Evolutionary conservation across 2,329 filamentous ascomycete genomes (phyloP), one percentile per base, ranked within the genome.

Genomic region (Paraconiothyrium sp.): DNA sequence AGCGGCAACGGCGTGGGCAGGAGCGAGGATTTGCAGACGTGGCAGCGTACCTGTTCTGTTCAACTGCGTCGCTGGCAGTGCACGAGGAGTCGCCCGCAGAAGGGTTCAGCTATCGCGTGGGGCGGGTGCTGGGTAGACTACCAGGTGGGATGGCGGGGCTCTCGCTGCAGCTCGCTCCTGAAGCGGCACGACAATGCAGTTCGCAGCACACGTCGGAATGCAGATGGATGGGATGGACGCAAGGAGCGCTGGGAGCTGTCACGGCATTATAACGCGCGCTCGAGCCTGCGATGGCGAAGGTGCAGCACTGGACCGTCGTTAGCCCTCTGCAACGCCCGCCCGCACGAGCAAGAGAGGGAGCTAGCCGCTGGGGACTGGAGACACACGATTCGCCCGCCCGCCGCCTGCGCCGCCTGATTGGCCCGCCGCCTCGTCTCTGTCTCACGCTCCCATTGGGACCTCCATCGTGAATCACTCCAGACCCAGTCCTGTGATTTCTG

Each of bases 321-420:
- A 55, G 52, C 50, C 50, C 52, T 32, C 57, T 14, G 6, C n/a
- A 49, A n/a, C 30, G 39, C 48, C 54, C 50, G 43, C 51, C 54
- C 50, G 43, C 51, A 41, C 39, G 39, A 41, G 39, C 39, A 7
- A n/a, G 16, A 41, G 27, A 16, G 47, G 6, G 34, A 48, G 49
- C 62, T 71, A 73, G 67, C 67, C 73, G 72, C 72, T 69, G 65
- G 63, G 55, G 59, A 58, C 58, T 58, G 56, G 24, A 66, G 58
- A 57, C 52, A 50, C 59, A 59, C 60, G 49, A 64, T 30, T 30
- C 27, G 27, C 4, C 27, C 27, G 27, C 27, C 27, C 4, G 4
- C 27, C 27, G 27, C 6, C 27, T 64, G 64, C 24, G 57, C 20
- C 7, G 27, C 48, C 47, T 49, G 63, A 72, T 70, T 71, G 72